Evolutionary conservation across 345 rosid genomes (phyloP), one percentile per base, ranked within the genome.

Genomic region (Citrus medica): DNA sequence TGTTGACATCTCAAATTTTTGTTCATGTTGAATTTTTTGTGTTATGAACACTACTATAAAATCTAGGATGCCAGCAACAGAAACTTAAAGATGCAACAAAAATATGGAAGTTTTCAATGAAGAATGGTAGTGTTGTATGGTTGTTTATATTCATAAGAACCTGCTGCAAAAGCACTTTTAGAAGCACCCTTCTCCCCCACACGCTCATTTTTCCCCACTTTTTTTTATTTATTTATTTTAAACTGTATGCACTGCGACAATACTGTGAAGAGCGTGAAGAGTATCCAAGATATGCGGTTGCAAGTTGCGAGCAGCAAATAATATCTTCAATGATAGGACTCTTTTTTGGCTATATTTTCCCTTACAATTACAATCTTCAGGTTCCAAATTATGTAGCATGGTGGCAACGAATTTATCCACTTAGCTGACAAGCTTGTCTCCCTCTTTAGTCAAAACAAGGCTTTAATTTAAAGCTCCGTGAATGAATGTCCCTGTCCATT

Each of bases 401-500:
- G 13, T 9, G 13, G 56, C 56, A 62, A 60, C 70, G 68, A 70
- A 33, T 7, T 7, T 1, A 35, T 67, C 73, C 51, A 40, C 78
- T 66, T 9, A 25, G 71, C 79, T 79, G 83, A 77, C 78, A 81
- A 60, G 37, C 35, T 21, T 79, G 82, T 73, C 77, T 10, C 53
- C 70, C 28, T 37, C 40, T 67, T 60, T 32, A 64, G 78, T 80
- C 81, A 81, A 81, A 79, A 79, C 69, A 27, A 9, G 70, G 62
- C 79, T 69, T 74, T 77, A 68, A 83, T 69, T 66, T 77, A 68
- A 83, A 75, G 80, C 60, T 56, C 58, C 46, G 42, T 60, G 62
- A 76, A 53, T 66, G 78, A 76, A 53, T 69, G 78, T 70, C 86
- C 60, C 67, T 61, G 9, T 82, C 82, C 73, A 17, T 71, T 67